phyloP scores from a whole-genome alignment of 208 protist species.

The Blechomonas ayalai region DNA sequence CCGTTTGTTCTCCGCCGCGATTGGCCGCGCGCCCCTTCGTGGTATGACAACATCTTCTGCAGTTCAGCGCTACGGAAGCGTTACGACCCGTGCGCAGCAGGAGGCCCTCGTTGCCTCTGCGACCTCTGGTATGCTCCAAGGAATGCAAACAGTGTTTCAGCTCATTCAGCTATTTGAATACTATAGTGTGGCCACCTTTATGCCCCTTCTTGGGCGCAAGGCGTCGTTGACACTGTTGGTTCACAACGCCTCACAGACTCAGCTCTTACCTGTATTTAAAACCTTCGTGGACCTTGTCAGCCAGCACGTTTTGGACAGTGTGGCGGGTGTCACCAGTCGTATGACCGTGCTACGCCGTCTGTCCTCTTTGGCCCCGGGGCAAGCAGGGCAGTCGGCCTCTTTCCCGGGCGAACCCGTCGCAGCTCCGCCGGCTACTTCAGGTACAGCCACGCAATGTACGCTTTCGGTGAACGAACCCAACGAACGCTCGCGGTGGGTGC shows the following conservation, averaged over 20 bases:
- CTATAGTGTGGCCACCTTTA: constrained; percentile 48
- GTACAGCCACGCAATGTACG: too few relatives aligned
- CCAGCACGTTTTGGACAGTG: constrained; percentile 48
- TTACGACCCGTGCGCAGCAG: constrained; percentile 53
- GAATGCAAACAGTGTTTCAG: constrained; percentile 34
- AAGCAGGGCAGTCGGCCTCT: too few relatives aligned
- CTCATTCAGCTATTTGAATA: constrained; percentile 72
- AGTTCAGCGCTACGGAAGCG: constrained; percentile 29
- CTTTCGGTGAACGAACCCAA: too few relatives aligned
- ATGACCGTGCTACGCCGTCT: constrained; percentile 43
- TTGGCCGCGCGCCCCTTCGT: constrained; percentile 9
- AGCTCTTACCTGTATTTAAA: constrained; percentile 35
- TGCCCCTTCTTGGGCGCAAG: constrained; percentile 35
- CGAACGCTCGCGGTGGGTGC: too few relatives aligned
- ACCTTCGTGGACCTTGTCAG: constrained; percentile 27
- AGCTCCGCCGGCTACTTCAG: too few relatives aligned
- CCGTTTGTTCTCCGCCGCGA: constrained; percentile 29
- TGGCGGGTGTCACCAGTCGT: constrained; percentile 24
- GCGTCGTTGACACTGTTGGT: constrained; percentile 49
- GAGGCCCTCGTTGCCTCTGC: constrained; percentile 27
- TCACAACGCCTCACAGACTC: constrained; percentile 26
- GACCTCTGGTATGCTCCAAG: constrained; percentile 26
- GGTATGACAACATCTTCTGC: constrained; percentile 1
- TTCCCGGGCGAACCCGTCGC: too few relatives aligned
- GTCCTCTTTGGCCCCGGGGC: too few relatives aligned